These are phyloP conservation scores for Boletus subcaerulescens DNA, from an alignment of 768 basidiomycete species.

Conservation along the genomic window DNA sequence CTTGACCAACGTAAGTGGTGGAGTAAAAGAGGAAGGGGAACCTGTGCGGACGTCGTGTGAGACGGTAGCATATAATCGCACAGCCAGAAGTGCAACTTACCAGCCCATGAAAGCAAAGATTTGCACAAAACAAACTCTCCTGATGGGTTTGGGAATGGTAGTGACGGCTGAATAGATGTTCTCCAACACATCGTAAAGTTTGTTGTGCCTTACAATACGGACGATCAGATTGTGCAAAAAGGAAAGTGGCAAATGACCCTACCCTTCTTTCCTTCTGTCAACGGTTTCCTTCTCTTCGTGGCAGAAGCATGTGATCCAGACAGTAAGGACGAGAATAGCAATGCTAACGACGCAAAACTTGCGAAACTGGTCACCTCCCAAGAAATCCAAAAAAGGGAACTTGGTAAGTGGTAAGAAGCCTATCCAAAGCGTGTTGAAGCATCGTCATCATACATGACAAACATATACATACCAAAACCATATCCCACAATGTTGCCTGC, in stretches of 20 bases:
- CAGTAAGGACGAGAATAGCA: conserved; percentile 71
- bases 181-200: conserved; percentile 65
- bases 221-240: conserved; percentile 1
- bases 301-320: conserved; percentile 84
- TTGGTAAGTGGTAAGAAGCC: conserved; percentile 87
- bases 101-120: conserved; percentile 97
- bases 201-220: conserved; percentile 37
- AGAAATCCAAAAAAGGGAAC: conserved; percentile 69
- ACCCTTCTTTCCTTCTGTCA: conserved; percentile 44
- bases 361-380: conserved; percentile 93
- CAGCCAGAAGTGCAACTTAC: conserved; percentile 38
- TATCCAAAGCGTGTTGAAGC: conserved; percentile 24
- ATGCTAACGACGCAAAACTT: conserved; percentile 92
- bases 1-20: conserved; percentile 91
- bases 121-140: conserved; percentile 89
- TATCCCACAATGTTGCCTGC: conserved; percentile 96
- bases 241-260: conserved; percentile 5
- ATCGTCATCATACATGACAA: background rate
- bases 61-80: conserved; percentile 4
- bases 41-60: conserved; percentile 39
- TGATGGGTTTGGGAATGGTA: conserved; percentile 79
- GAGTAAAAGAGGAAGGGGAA: conserved; percentile 95
- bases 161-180: conserved; percentile 74
- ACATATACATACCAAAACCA: conserved; percentile 65
- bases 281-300: conserved; percentile 77